Evolutionary conservation across 768 basidiomycete species (phyloP), one percentile per base, ranked within the genome.

Genomic region (Mycena galericulata): DNA sequence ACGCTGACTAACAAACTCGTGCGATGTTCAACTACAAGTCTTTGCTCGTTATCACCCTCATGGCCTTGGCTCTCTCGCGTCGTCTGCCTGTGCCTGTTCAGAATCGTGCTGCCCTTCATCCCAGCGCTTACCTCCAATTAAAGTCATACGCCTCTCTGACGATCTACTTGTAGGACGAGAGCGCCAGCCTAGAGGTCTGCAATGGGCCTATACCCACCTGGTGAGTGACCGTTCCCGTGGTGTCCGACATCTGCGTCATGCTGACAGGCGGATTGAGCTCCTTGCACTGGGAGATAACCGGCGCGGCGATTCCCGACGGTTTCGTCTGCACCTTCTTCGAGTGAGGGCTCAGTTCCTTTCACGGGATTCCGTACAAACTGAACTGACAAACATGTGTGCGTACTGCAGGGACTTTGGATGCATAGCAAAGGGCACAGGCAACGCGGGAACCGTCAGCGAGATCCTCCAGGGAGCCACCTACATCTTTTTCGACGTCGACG

Each of bases 301-400:
- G 29, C 27, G 60, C 60, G 3, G 11, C 20, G 2, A n/a, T 62
- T 5, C 60, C 60, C 4, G 49, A 22, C 6, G 47, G 60, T 2
- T 62, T 62, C 6, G 15, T 62, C 60, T 62, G 60, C 38, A 62
- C 34, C 3, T 62, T 62, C 24, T 62, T n/a, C n/a, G n/a, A n/a
- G n/a, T n/a, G n/a, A n/a, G n/a, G n/a, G n/a, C n/a, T n/a, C n/a
- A n/a, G n/a, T 62, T 29, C 29, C n/a, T n/a, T n/a, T n/a, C n/a
- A n/a, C n/a, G n/a, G n/a, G n/a, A n/a, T n/a, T n/a, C n/a, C n/a
- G n/a, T n/a, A n/a, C n/a, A n/a, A n/a, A n/a, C n/a, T n/a, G n/a
- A n/a, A n/a, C n/a, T n/a, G n/a, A n/a, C n/a, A n/a, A n/a, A n/a
- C n/a, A n/a, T n/a, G n/a, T n/a, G n/a, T n/a, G n/a, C n/a, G n/a